Percentiles rank a stretch among this genome's conserved stretches.
Evolutionary conservation across 1,284 basidiomycete species (phyloP).

Genomic region (Retiboletus flavoniger): DNA sequence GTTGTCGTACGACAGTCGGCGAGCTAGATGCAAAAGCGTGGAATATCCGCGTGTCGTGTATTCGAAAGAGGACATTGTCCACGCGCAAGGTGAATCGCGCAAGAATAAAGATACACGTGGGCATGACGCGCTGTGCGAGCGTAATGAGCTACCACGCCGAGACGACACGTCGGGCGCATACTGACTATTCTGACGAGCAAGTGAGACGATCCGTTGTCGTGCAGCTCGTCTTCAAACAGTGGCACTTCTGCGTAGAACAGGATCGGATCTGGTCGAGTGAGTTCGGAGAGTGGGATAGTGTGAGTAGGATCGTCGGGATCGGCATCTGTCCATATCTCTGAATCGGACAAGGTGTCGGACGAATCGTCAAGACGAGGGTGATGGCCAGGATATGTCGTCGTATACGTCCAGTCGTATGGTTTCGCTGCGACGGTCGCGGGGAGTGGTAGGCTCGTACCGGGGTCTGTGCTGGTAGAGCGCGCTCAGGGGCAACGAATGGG

Average conservation of each 20-base stretch:
- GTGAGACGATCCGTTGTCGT: constrained; percentile 88
- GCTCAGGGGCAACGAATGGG: constrained; percentile 16
- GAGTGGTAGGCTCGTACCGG: constrained; percentile 63
- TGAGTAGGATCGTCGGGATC: constrained; percentile 55
- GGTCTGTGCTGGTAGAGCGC: constrained; percentile 44
- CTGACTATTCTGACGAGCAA: constrained; percentile 83
- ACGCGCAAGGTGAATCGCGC: constrained; percentile 92
- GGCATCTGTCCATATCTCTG: constrained; percentile 49
- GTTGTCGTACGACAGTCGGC: constrained; percentile 75
- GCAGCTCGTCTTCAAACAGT: constrained; percentile 90
- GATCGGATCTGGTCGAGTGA: constrained; percentile 90
- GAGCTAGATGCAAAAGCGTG: constrained; percentile 70
- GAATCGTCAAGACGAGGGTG: constrained; percentile 14
- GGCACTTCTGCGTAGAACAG: constrained; percentile 93
- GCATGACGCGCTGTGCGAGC: constrained; percentile 87
- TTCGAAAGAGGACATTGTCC: constrained; percentile 92
- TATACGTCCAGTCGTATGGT: constrained; percentile 98
- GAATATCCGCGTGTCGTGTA: constrained; percentile 88
- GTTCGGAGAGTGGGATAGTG: constrained; percentile 75
- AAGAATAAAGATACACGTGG: constrained; percentile 91
- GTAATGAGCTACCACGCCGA: constrained; percentile 1
- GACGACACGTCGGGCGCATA: constrained; percentile 12
- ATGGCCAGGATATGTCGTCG: constrained; percentile 82
- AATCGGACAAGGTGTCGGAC: constrained; percentile 1
- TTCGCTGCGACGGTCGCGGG: constrained; percentile 76